Evolutionary conservation across 192 early-diverging fungal genomes (phyloP), one percentile per base, ranked within the genome.

Genomic region (Coemansia reversa): DNA sequence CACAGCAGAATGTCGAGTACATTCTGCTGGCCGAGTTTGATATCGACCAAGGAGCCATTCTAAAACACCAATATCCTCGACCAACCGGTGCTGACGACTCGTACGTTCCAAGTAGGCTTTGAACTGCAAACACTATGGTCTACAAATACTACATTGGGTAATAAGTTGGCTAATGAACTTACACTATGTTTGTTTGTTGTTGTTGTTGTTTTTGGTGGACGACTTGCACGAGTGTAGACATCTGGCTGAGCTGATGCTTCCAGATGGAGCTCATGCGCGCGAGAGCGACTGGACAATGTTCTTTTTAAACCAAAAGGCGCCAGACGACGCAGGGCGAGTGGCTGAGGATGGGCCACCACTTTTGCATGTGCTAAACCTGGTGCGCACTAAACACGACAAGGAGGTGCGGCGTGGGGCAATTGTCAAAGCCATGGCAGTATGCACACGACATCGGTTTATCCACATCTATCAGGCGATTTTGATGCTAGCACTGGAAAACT

Each of bases 261-360:
- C 95, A 5, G 95, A 97, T 73, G 95, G 95, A 3, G 92, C 93
- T 18, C 95, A 97, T 82, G 75, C 93, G n/a, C 84, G 94, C 22
- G 86, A 93, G 47, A 91, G 92, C 65, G 95, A 97, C 77, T 95
- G 93, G 92, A 95, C 94, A 19, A 87, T 93, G 64, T 96, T 97
- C 60, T 91, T 94, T 55, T 73, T 97, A 20, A 97, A 97, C 75
- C 88, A 89, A 62, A 83, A 75, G 58, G 72, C 76, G 35, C 81
- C 69, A 5, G 76, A 83, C 51, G 67, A 73, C 22, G 33, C 27
- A 28, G 74, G 79, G 14, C 58, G 55, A 22, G 67, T 82, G 32
- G 23, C 70, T 4, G 75, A 68, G 11, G 73, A 73, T 33, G 79
- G 86, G 12, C 85, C 85, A 20, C 90, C 92, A 19, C 79, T 94